Conservation (phyloP, 164 flowering plant genomes). For the Chloranthus sessilifolius region DNA sequence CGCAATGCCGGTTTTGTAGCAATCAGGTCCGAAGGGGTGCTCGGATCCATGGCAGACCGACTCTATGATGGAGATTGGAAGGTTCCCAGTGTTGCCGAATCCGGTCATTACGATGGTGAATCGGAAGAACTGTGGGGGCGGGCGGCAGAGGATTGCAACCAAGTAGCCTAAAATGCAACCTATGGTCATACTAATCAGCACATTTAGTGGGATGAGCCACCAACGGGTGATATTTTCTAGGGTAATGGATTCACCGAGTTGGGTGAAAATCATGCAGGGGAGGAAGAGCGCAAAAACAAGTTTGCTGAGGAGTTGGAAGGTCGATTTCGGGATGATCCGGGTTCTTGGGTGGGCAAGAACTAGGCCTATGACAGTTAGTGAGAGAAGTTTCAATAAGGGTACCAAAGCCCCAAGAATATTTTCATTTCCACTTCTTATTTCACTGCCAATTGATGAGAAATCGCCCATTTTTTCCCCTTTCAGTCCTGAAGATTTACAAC, state of each 20-base stretch:
- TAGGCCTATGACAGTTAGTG: constrained; percentile 63
- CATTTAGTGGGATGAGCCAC: constrained; percentile 95
- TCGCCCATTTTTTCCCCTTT: no score
- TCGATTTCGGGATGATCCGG: constrained; percentile 59
- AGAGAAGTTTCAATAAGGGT: constrained; percentile 76
- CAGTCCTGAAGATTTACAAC: no score
- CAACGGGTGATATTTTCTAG: constrained; percentile 43
- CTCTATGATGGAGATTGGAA: constrained; percentile 66
- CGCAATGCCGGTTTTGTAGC: constrained; percentile 62
- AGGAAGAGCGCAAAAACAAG: constrained; percentile 85
- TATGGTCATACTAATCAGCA: constrained; percentile 48
- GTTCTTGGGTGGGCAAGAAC: constrained; percentile 62
- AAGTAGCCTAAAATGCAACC: constrained; percentile 68
- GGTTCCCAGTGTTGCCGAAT: constrained; percentile 89
- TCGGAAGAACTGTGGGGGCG: constrained; percentile 63
- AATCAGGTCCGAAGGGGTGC: constrained; percentile 64
- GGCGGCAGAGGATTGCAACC: constrained; percentile 65
- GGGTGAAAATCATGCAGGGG: constrained; percentile 76
- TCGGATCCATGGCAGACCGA: constrained; percentile 68
- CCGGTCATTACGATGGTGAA: constrained; percentile 81
- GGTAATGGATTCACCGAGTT: constrained; percentile 61
- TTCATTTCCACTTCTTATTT: constrained; percentile 10
- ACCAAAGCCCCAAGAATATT: constrained; percentile 48
- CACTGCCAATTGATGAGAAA: not conserved
- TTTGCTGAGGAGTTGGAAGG: constrained; percentile 85